Conservation (phyloP, 2,329 filamentous ascomycete species). For the Beauveria pseudobassiana region DNA sequence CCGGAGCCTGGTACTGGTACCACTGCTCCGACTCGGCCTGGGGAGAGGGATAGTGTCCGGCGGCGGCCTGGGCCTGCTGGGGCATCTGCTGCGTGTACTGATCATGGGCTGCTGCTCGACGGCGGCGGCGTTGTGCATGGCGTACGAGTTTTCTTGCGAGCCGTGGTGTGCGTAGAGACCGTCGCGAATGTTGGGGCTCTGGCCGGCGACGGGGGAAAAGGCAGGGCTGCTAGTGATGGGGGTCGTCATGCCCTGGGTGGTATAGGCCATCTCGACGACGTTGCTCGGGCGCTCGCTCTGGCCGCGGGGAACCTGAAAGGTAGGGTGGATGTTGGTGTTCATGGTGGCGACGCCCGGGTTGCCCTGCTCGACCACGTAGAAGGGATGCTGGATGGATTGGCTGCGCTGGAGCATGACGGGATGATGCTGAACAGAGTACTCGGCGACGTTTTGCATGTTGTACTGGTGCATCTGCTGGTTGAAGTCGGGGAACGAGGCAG, state of each 20-base stretch:
- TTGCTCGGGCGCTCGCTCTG: slow-evolving; percentile 35
- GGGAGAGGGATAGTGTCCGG: slow-evolving; percentile 28
- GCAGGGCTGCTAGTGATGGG: slow-evolving; percentile 52
- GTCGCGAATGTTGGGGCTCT: slow-evolving; percentile 46
- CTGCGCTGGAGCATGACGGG: slow-evolving; percentile 38
- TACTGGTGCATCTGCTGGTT: slow-evolving; percentile 40
- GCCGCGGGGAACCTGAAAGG: slow-evolving; percentile 46
- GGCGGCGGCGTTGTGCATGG: slow-evolving; percentile 40
- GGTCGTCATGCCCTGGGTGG: slow-evolving; percentile 37
- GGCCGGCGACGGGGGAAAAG: slow-evolving; percentile 48
- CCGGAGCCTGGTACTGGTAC: slow-evolving; percentile 51
- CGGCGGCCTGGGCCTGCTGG: slow-evolving; percentile 23
- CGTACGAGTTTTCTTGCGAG: slow-evolving; percentile 39
- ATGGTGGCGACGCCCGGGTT: slow-evolving; percentile 57
- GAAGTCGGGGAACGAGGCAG: slow-evolving; percentile 49
- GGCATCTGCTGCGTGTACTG: slow-evolving; percentile 36
- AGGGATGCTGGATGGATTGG: slow-evolving; percentile 38
- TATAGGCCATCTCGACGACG: slow-evolving; percentile 42
- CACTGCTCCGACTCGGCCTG: slow-evolving; percentile 43
- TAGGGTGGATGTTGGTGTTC: slow-evolving; percentile 44
- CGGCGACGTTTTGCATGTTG: slow-evolving; percentile 33
- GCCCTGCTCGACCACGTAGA: slow-evolving; percentile 54
- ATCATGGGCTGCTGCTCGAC: slow-evolving; percentile 37
- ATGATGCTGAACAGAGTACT: slow-evolving; percentile 32
- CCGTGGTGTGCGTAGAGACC: slow-evolving; percentile 52